These are phyloP conservation scores for Sclerotinia trifoliorum DNA, from an alignment of 2,329 filamentous ascomycete species.

Conservation along the genomic window DNA sequence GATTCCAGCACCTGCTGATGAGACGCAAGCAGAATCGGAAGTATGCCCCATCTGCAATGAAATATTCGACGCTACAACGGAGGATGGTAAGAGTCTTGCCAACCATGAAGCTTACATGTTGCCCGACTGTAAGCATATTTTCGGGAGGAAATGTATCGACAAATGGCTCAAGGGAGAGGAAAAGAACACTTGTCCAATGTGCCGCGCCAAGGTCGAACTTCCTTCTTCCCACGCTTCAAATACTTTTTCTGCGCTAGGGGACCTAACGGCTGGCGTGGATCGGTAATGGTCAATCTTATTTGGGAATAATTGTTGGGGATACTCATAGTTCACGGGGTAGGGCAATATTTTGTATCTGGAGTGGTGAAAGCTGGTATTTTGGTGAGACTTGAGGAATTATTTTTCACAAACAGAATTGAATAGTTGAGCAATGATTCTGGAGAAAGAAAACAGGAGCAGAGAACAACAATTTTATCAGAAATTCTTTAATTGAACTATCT, in stretches of 20 bases:
- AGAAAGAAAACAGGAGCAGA: no score
- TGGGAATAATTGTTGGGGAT: neutral
- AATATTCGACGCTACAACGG: neutral
- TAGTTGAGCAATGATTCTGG: neutral
- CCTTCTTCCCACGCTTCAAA: no score
- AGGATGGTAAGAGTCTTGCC: no score
- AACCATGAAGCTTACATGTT: neutral
- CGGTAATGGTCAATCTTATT: no score
- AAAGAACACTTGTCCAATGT: constrained; percentile 1
- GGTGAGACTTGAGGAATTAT: neutral
- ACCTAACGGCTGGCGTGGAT: fast-evolving
- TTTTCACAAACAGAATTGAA: neutral
- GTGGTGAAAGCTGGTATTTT: neutral
- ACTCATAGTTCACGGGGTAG: no score
- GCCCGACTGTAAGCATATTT: neutral
- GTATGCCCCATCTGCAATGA: neutral
- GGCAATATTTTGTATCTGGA: neutral
- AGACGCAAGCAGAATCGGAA: no score
- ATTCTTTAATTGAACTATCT: neutral
- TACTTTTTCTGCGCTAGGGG: neutral
- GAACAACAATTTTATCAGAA: neutral
- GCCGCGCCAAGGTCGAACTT: neutral
- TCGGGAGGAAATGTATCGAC: neutral
- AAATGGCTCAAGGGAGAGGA: neutral
- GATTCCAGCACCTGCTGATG: neutral